Evolutionary conservation across 2,329 filamentous ascomycete genomes (phyloP), one percentile per base, ranked within the genome.

Genomic region (Tolypocladium tropicale): DNA sequence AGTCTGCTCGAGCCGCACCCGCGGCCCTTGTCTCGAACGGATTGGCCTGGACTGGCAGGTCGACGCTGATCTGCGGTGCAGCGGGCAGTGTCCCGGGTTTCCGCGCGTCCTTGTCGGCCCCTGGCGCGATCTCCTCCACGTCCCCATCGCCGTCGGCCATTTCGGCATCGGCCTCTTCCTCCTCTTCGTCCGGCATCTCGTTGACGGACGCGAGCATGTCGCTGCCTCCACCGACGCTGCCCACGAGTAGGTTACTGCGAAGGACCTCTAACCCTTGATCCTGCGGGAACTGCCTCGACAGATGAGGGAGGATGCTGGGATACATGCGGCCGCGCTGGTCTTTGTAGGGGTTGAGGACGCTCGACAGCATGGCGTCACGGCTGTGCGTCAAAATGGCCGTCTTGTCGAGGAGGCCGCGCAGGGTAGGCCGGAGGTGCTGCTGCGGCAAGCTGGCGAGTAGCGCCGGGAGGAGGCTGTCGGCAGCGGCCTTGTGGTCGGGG

Each of bases 301-400:
- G 74, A 63, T 95, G 88, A 0, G 93, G 92, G 52, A 96, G 72
- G 52, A 96, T 86, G 68, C 86, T 94, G 32, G 88, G 78, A 58
- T 84, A 82, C 53, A 82, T 80, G 60, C 82, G 76, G 46, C 85
- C 81, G 66, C 84, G 78, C 64, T 81, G 75, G 65, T 84, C 76
- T 59, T 83, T 74, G 69, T 85, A 82, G 0, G 90, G 89, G 69
- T 94, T 90, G 57, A 96, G 75, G 14, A 95, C 84, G 68, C 90
- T 93, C 6, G 90, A 84, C 12, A 94, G 66, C 80, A 96, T 89
- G 46, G 88, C 86, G 34, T 85, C 77, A 65, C 84, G 85, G 68
- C 86, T 79, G 57, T 79, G 78, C 6, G 78, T 81, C 25, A 96
- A 73, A 56, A 96, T 86, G 23, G 90, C 88, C 3, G 89, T 89